Evolutionary conservation across 2,329 filamentous ascomycete species (phyloP), one percentile per base, ranked within the genome.

Genomic region (Ceratocystis variospora): DNA sequence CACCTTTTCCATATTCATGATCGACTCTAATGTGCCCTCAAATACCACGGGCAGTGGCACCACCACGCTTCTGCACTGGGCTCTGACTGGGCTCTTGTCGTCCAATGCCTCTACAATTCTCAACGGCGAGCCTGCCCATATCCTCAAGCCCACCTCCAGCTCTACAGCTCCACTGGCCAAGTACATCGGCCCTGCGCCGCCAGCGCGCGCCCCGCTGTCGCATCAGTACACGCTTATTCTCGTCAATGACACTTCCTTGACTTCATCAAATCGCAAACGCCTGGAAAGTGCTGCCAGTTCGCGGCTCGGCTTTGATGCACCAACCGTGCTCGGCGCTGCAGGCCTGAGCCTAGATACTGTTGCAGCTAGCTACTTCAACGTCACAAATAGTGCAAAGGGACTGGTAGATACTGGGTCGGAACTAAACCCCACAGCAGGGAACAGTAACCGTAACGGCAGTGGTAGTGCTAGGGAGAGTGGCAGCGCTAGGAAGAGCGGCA

Each of bases 11-110:
- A 70, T 77, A 66, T 70, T 80, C 28, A 72, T 71, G 61, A 70
- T 81, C 33, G 79, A 81, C 68, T 73, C 79, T 17, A 80, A 81
- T 72, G 76, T 79, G 0, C 80, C 79, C 65, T 68, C 68, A 59
- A 71, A 71, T 67, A 44, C 48, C 31, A 66, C 70, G 41, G 5
- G 77, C 63, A 69, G 70, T 31, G 68, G 77, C 33, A 71, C 80
- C 0, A 75, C 77, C 4, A 79, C 80, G 1, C 73, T 80, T 41
- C 70, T 80, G 64, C 80, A 81, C 72, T 80, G 78, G 74, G 71
- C 79, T 61, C 78, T 80, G 68, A 75, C 76, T 0, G 75, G 75
- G 46, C 70, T 79, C 64, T 69, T 70, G n/a, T 69, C 69, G 46
- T 68, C 69, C 50, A 41, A 37, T n/a, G 63, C 63, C 62, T 59